Conservation (phyloP, 192 early-diverging fungal species). For the Linnemannia exigua region DNA sequence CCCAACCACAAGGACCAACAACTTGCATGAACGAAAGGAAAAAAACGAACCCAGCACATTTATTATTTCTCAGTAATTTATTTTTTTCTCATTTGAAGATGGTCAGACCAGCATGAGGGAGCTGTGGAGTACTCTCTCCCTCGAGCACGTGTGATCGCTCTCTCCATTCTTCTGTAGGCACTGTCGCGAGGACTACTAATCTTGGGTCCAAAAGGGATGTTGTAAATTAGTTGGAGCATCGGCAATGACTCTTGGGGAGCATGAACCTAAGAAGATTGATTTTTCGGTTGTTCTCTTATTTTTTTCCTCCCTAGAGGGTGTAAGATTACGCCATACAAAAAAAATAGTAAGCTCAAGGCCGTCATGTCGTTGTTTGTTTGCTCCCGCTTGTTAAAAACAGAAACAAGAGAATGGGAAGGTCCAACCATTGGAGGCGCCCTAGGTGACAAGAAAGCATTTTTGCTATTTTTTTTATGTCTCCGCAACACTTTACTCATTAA, state of each 20-base stretch:
- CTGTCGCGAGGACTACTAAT: background rate
- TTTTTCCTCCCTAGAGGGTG: background rate
- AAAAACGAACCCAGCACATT: background rate
- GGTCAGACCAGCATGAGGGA: background rate
- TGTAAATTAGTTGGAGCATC: too few relatives aligned
- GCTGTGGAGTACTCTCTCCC: background rate
- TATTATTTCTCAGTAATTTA: background rate
- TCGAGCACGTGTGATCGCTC: background rate
- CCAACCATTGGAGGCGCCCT: background rate
- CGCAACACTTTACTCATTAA: background rate
- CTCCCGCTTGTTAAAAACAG: background rate
- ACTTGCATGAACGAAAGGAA: background rate
- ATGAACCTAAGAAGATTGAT: too few relatives aligned
- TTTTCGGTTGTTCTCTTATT: too few relatives aligned
- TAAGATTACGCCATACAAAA: background rate
- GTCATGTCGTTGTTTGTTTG: background rate
- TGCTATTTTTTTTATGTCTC: background rate
- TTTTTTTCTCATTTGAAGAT: background rate
- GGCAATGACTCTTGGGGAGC: too few relatives aligned
- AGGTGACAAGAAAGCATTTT: background rate
- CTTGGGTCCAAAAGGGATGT: background rate
- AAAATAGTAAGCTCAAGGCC: background rate
- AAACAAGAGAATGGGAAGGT: background rate
- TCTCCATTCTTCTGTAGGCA: background rate
- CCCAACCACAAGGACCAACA: background rate